A percentile compares a stretch with the other conserved stretches of the same genome.
Evolutionary conservation across 306 rosid species (phyloP).

Genomic region (Prunus padus): DNA sequence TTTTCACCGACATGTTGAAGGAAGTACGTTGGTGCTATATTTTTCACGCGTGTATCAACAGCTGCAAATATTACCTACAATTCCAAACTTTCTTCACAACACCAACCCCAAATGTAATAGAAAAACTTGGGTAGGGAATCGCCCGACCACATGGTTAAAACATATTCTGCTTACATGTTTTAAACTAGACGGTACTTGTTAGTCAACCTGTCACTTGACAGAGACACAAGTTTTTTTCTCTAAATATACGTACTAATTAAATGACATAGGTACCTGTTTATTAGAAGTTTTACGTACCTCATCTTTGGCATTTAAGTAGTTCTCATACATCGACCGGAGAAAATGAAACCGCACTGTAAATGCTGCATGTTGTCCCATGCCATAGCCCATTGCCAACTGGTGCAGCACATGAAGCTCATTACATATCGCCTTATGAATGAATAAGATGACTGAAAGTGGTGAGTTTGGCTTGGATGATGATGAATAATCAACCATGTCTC

Average conservation of each 20-base stretch:
- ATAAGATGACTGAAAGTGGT: constrained; percentile 7
- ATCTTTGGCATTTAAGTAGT: constrained; percentile 12
- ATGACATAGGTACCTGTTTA: background rate
- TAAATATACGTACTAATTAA: background rate
- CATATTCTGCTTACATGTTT: too few species aligned
- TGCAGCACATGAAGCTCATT: constrained; percentile 21
- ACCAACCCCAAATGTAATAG: background rate
- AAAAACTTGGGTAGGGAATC: background rate
- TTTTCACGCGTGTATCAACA: constrained; percentile 75
- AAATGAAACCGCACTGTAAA: background rate
- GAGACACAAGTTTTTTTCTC: background rate
- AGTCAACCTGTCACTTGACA: background rate
- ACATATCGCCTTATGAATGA: constrained; percentile 16
- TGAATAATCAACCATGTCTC: constrained; percentile 6
- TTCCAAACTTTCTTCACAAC: background rate
- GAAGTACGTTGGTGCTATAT: constrained; percentile 62
- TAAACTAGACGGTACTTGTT: too few species aligned
- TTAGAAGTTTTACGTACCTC: background rate
- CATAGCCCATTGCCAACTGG: background rate
- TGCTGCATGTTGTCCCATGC: background rate
- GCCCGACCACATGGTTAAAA: too few species aligned
- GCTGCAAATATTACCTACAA: constrained; percentile 84
- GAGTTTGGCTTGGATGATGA: background rate
- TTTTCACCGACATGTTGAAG: constrained; percentile 76
- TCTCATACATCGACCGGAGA: constrained; percentile 12